Evolutionary conservation across 148 eudicot genomes (phyloP).

Genomic region (Rhododendron mucronatum): DNA sequence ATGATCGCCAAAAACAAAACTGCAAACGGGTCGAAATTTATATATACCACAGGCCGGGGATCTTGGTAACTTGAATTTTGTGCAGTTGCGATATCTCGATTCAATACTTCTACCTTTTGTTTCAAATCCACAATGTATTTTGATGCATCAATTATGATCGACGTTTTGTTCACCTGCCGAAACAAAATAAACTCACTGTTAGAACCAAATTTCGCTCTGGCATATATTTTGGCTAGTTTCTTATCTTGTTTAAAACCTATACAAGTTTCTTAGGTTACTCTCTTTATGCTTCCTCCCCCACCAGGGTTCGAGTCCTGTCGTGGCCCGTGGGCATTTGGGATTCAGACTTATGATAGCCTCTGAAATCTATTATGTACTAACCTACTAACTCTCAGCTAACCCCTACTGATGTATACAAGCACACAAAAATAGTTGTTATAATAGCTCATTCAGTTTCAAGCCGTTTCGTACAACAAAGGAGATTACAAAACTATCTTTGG

Average conservation of each 20-base stretch:
- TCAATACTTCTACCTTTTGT: slow-evolving; percentile 66
- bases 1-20: neutral
- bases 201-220: neutral
- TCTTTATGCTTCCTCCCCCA: neutral
- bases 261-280: neutral
- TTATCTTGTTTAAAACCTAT: neutral
- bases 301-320: too few relatives aligned
- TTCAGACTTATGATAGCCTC: too few relatives aligned
- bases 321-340: too few relatives aligned
- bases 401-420: too few relatives aligned
- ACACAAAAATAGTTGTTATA: neutral
- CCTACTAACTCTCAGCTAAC: too few relatives aligned
- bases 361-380: too few relatives aligned
- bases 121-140: slow-evolving; percentile 75
- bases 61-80: slow-evolving; percentile 44
- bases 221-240: neutral
- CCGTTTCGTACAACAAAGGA: neutral
- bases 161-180: slow-evolving; percentile 48
- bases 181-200: neutral
- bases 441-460: neutral
- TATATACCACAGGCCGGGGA: slow-evolving; percentile 49
- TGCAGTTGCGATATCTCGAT: slow-evolving; percentile 42
- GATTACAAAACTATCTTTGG: neutral
- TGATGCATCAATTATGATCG: slow-evolving; percentile 77
- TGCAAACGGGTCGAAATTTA: neutral